A percentile compares a stretch with the other conserved stretches of the same genome.
phyloP scores from a whole-genome alignment of 1,284 basidiomycete species.

The Apiotrichum domesticum region DNA sequence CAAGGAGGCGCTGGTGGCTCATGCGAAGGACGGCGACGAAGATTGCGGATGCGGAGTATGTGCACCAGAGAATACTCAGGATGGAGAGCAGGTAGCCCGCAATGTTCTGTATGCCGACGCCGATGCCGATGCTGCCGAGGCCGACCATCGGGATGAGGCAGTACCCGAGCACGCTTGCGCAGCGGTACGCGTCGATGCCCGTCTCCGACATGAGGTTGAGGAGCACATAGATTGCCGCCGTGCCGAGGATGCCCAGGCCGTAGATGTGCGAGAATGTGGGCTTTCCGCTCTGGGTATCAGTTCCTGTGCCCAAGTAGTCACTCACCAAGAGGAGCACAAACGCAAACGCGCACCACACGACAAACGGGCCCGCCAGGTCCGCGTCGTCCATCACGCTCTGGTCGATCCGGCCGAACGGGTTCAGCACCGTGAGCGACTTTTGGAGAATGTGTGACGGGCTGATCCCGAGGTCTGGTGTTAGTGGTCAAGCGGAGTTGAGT shows the following conservation, averaged over 20 bases:
- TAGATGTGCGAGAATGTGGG: conserved; percentile 99
- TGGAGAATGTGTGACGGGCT: conserved; percentile 92
- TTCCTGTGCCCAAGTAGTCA: conserved; percentile 20
- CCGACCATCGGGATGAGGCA: conserved; percentile 96
- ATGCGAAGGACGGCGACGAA: conserved; percentile 89
- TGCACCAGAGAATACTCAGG: conserved; percentile 86
- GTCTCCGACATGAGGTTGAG: conserved; percentile 96
- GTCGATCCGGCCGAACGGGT: conserved; percentile 80
- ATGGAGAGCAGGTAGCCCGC: conserved; percentile 76
- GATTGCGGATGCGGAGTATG: conserved; percentile 86
- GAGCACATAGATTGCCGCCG: conserved; percentile 87
- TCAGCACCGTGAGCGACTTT: conserved; percentile 92
- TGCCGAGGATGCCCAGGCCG: conserved; percentile 90
- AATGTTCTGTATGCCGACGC: conserved; percentile 73
- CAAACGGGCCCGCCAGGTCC: conserved; percentile 90
- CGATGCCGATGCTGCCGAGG: conserved; percentile 83
- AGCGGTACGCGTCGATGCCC: conserved; percentile 93
- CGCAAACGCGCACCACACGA: conserved; percentile 89
- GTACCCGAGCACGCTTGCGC: conserved; percentile 93
- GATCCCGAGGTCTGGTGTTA: conserved; percentile 78
- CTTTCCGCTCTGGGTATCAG: conserved; percentile 73
- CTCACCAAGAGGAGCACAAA: conserved; percentile 81
- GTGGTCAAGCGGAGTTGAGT: background rate
- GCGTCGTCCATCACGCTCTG: conserved; percentile 99
- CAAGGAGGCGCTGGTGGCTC: conserved; percentile 84